These are phyloP conservation scores for Hamamelis virginiana DNA, from an alignment of 164 flowering plant genomes.

Conservation along the genomic window DNA sequence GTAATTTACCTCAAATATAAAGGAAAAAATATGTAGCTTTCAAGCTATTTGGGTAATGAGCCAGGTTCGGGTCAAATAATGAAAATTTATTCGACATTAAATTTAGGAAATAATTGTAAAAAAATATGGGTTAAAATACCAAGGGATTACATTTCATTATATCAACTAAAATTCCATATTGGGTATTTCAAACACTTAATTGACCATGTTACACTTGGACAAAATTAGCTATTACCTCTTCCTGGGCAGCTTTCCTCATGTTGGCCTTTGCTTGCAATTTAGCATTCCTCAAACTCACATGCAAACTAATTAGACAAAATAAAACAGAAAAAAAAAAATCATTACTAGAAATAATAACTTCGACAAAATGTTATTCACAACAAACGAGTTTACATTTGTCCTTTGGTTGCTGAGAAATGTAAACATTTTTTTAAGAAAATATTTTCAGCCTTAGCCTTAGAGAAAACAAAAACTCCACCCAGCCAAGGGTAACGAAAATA, in stretches of 20 bases:
- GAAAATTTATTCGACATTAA: no score
- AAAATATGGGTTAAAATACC: no score
- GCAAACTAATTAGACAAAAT: constrained; percentile 45
- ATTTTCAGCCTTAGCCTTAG: neutral
- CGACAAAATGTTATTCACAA: neutral
- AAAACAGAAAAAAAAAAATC: constrained; percentile 7
- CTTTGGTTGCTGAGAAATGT: neutral
- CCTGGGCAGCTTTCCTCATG: constrained; percentile 80
- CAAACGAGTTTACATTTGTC: neutral
- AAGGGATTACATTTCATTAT: no score
- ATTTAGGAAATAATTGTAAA: no score
- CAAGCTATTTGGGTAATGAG: neutral
- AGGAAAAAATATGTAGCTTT: no score
- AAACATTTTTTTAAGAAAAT: neutral
- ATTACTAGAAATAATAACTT: neutral
- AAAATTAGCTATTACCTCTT: no score
- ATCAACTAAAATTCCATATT: no score
- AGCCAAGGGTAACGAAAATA: neutral
- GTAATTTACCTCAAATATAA: neutral
- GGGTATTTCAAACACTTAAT: no score
- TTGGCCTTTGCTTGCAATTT: constrained; percentile 88
- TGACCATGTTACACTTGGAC: no score
- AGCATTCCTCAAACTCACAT: constrained; percentile 70
- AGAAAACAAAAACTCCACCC: neutral
- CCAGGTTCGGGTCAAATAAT: neutral